phyloP scores from a whole-genome alignment of 2,329 filamentous ascomycete genomes.

The Scedosporium dehoogii region DNA sequence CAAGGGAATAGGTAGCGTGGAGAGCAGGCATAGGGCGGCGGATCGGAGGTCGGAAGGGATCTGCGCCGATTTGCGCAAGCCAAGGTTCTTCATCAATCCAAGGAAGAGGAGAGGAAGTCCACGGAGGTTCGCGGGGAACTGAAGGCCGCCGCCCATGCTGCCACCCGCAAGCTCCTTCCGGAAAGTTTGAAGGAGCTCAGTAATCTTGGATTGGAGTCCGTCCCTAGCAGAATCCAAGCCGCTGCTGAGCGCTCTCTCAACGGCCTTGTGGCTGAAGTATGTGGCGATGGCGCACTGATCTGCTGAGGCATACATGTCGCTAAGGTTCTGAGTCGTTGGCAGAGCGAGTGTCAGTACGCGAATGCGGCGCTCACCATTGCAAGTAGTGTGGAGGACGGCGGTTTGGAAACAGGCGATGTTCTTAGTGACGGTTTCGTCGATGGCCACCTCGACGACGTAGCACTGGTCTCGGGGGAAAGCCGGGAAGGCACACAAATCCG shows the following conservation, averaged over 20 bases:
- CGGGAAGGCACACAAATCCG: slow-evolving; percentile 94
- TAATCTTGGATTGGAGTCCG: slow-evolving; percentile 80
- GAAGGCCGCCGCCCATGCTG: slow-evolving; percentile 88
- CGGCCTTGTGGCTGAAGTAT: slow-evolving; percentile 96
- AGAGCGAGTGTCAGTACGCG: slow-evolving; percentile 87
- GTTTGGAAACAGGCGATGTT: slow-evolving; percentile 88
- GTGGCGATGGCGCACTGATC: slow-evolving; percentile 89
- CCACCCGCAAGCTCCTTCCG: slow-evolving; percentile 93
- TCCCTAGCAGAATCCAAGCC: slow-evolving; percentile 87
- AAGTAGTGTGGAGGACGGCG: slow-evolving; percentile 92
- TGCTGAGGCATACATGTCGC: slow-evolving; percentile 87
- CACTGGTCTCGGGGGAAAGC: slow-evolving; percentile 95
- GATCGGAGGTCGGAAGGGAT: slow-evolving; percentile 91
- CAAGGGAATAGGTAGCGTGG: slow-evolving; percentile 80
- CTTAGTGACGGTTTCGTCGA: slow-evolving; percentile 89
- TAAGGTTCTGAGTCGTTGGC: slow-evolving; percentile 82
- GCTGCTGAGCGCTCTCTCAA: slow-evolving; percentile 76
- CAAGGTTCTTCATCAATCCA: slow-evolving; percentile 91
- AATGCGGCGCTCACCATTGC: slow-evolving; percentile 92
- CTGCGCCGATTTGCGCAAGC: slow-evolving; percentile 82
- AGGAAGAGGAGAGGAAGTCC: slow-evolving; percentile 85
- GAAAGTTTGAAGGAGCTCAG: slow-evolving; percentile 89
- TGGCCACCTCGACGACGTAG: slow-evolving; percentile 96
- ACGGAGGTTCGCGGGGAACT: slow-evolving; percentile 87
- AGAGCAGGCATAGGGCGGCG: slow-evolving; percentile 86